Percentiles rank a stretch among this genome's conserved stretches.
phyloP scores from a whole-genome alignment of 352 stramenopile genomes.

The Elongisporangium undulatum region DNA sequence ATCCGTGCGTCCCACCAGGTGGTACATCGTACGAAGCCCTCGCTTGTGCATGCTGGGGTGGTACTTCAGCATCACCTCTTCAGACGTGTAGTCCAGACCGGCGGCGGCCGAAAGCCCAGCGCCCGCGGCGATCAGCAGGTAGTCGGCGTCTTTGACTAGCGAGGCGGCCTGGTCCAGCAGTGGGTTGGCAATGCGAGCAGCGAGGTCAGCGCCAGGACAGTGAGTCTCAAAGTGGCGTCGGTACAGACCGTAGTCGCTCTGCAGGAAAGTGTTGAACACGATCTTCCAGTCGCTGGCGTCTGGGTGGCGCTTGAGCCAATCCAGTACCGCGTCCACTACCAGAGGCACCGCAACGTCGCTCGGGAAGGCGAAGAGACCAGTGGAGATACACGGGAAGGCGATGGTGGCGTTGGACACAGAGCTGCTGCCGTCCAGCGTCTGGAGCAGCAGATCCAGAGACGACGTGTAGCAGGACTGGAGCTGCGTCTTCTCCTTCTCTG shows the following conservation, averaged over 20 bases:
- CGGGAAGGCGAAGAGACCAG: slow-evolving; percentile 62
- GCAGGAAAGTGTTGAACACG: slow-evolving; percentile 70
- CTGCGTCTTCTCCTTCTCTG: slow-evolving; percentile 18
- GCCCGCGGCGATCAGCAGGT: slow-evolving; percentile 51
- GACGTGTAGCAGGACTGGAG: slow-evolving; percentile 45
- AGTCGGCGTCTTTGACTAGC: slow-evolving; percentile 48
- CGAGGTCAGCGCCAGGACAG: slow-evolving; percentile 14
- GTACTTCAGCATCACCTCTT: slow-evolving; percentile 56
- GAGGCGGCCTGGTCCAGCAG: too few species aligned
- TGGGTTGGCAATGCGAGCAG: slow-evolving; percentile 15
- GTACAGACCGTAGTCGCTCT: slow-evolving; percentile 56
- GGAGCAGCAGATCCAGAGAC: slow-evolving; percentile 41
- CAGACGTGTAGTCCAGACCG: slow-evolving; percentile 71
- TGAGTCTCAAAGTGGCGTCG: slow-evolving; percentile 21
- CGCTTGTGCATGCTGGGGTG: slow-evolving; percentile 41
- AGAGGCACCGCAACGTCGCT: slow-evolving; percentile 42
- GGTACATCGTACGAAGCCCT: slow-evolving; percentile 55
- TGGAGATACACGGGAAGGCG: slow-evolving; percentile 68
- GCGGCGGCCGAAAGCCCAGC: slow-evolving; percentile 63
- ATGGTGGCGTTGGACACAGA: slow-evolving; percentile 13
- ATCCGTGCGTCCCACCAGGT: slow-evolving; percentile 45
- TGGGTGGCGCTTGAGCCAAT: slow-evolving; percentile 40
- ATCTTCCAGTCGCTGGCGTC: slow-evolving; percentile 38
- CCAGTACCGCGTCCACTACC: slow-evolving; percentile 35
- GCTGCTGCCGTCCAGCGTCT: slow-evolving; percentile 11